phyloP scores from a whole-genome alignment of 2,329 filamentous ascomycete species.

The Xenoacremonium recifei region DNA sequence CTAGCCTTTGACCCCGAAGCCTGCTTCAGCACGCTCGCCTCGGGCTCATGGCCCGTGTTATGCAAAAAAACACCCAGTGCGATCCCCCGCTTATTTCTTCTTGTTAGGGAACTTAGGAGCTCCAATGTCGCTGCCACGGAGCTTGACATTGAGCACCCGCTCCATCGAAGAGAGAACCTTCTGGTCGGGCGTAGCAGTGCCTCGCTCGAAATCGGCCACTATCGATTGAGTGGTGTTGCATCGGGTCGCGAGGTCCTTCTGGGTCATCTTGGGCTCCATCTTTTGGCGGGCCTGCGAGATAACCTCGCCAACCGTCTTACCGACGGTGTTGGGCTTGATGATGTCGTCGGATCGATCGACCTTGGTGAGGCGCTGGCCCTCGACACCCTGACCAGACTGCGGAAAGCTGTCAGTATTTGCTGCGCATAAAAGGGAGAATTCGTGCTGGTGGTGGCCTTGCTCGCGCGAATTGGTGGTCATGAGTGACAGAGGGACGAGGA shows the following conservation, averaged over 20 bases:
- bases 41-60: conserved; percentile 24
- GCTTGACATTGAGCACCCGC: conserved; percentile 81
- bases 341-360: conserved; percentile 97
- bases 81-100: conserved; percentile 37
- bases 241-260: conserved; percentile 82
- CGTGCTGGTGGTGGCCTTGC: conserved; percentile 6
- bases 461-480: conserved; percentile 2
- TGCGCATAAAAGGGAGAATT: too few relatives aligned
- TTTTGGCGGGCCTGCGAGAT: conserved; percentile 78
- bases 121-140: conserved; percentile 83
- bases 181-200: conserved; percentile 75
- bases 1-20: conserved; percentile 22
- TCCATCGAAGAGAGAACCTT: conserved; percentile 78
- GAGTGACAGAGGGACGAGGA: conserved; percentile 1
- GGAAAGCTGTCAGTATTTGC: too few relatives aligned
- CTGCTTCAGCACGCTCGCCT: conserved; percentile 28
- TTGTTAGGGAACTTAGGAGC: conserved; percentile 80
- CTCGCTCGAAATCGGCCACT: conserved; percentile 83
- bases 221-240: conserved; percentile 82
- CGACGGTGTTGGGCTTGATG: conserved; percentile 92
- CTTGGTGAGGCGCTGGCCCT: conserved; percentile 96
- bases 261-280: conserved; percentile 92
- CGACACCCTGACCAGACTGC: conserved; percentile 38
- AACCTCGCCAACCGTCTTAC: conserved; percentile 74
- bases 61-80: conserved; percentile 11